Conservation (phyloP, 1,284 basidiomycete species). For the Schizophyllum amplum region DNA sequence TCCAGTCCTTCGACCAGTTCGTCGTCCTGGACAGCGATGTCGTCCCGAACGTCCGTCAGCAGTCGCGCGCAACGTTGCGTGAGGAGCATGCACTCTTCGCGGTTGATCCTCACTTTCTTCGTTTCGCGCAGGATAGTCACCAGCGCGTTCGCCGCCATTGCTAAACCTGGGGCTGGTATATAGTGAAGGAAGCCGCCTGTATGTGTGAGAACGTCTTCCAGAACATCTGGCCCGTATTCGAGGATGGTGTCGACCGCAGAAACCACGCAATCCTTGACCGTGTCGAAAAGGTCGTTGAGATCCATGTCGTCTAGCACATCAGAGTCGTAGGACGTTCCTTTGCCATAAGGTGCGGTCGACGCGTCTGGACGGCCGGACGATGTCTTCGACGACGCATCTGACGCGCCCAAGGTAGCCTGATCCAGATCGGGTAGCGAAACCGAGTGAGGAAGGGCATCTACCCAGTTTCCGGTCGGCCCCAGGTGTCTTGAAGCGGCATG, state of each 20-base stretch:
- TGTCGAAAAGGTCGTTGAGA: background rate
- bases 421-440: background rate
- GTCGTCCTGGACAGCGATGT: background rate
- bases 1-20: background rate
- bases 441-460: background rate
- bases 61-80: background rate
- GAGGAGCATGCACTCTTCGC: background rate
- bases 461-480: background rate
- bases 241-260: background rate
- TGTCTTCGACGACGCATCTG: too few relatives aligned
- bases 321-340: too few relatives aligned
- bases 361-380: background rate
- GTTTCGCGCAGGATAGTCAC: background rate
- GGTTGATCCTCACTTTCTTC: background rate
- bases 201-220: background rate
- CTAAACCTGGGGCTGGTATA: background rate
- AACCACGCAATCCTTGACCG: background rate
- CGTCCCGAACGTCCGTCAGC: background rate
- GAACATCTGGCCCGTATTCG: background rate
- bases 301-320: background rate
- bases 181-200: background rate
- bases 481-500: background rate
- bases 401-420: background rate
- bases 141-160: background rate
- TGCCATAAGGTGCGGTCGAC: too few relatives aligned